Percentiles rank a stretch among this genome's conserved stretches.
Conservation (phyloP, 805 yeast genomes). For the Starmerella lactis-condensi region DNA sequence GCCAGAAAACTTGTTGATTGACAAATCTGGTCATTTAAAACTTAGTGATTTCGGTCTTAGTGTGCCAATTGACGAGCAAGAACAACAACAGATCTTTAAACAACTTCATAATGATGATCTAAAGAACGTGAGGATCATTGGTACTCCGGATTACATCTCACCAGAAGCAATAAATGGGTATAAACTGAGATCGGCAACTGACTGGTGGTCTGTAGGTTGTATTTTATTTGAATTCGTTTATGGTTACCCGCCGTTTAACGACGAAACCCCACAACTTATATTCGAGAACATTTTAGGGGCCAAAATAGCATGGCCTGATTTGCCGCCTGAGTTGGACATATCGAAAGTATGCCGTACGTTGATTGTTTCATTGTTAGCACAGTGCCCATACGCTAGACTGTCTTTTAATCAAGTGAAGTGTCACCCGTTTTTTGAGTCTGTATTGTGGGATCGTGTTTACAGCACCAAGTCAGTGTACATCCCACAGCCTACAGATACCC, state of each 20-base stretch:
- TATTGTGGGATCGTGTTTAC: conserved; percentile 54
- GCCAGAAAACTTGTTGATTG: conserved; percentile 84
- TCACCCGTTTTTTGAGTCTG: conserved; percentile 58
- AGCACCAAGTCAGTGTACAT: conserved; percentile 62
- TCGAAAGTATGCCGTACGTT: conserved; percentile 59
- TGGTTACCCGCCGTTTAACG: conserved; percentile 93
- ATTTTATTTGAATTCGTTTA: conserved; percentile 77
- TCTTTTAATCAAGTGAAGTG: conserved; percentile 57
- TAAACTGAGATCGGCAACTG: conserved; percentile 61
- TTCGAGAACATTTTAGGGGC: conserved; percentile 64
- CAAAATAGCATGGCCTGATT: conserved; percentile 67
- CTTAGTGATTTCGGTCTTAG: conserved; percentile 82
- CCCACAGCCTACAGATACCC: conserved; percentile 63
- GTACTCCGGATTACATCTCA: conserved; percentile 94
- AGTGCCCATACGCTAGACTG: conserved; percentile 48
- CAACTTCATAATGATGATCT: no score
- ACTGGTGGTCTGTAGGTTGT: conserved; percentile 99
- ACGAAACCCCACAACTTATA: conserved; percentile 55
- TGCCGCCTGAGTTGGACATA: conserved; percentile 27
- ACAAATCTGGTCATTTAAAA: conserved; percentile 71
- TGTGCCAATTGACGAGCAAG: conserved; percentile 3
- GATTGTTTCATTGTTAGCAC: conserved; percentile 39
- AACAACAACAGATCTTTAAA: no score
- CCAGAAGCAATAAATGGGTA: conserved; percentile 78
- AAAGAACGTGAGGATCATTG: conserved; percentile 28